Evolutionary conservation across 208 protist genomes (phyloP), one percentile per base, ranked within the genome.

Genomic region (Leishmania gerbilli): DNA sequence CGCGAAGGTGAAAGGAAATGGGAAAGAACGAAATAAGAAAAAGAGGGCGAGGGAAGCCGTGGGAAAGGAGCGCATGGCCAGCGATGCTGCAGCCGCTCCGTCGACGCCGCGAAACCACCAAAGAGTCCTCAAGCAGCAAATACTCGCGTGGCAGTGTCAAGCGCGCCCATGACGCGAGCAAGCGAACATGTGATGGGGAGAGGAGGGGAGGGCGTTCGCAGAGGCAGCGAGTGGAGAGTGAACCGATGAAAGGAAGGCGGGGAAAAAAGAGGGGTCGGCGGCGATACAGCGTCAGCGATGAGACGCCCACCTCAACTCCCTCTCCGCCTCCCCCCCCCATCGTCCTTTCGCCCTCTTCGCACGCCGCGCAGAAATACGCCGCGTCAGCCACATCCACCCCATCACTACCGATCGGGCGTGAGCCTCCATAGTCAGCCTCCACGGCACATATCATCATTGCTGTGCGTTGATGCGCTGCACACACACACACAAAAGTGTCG

Each of bases 151-250:
- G 69, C 42, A 6, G 45, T 74, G 69, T 49, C 45, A 11, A 74
- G 24, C 69, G 27, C 9, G 11, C 19, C 6, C 69, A 53, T 74
- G 7, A 11, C 69, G 27, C 65, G 51, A 55, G 45, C 34, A 78
- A 31, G 42, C 74, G 79, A 58, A 79, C 27, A 34, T 74, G 60
- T 49, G 65, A 79, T 13, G 71, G 64, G 19, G 58, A 21, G 27
- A 75, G 51, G 24, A 15, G 49, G 69, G 2, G 21, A 49, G 69
- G 27, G n/a, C 45, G 45, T 55, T 53, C 21, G 27, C 24, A 40
- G 62, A 31, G 74, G 37, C n/a, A 56, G 21, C 71, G 45, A 19
- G 31, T 62, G 19, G 56, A 37, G 69, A 74, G 47, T 21, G 34
- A 65, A 79, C 4, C 37, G 9, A 53, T 17, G 51, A 55, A 78